Evolutionary conservation across 2,329 filamentous ascomycete species (phyloP).

Genomic region (Atkinsonella hypoxylon): DNA sequence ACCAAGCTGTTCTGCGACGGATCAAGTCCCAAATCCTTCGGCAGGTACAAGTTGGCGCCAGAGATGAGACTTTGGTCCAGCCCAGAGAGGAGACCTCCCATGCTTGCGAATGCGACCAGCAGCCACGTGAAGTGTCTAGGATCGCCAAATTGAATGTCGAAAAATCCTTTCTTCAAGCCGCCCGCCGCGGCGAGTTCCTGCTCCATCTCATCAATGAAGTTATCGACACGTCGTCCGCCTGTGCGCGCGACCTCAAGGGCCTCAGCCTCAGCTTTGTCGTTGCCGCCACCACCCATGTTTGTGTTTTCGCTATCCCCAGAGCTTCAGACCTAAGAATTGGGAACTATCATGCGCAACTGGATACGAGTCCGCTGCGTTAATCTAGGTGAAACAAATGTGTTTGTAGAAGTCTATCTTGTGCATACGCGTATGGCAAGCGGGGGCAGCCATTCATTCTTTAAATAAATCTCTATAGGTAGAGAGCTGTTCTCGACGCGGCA

Average conservation of each 20-base stretch:
- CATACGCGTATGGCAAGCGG: neutral
- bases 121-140: slow-evolving; percentile 55
- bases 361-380: no score
- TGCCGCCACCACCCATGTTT: slow-evolving; percentile 5
- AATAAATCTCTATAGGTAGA: neutral
- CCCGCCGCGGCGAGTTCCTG: slow-evolving; percentile 23
- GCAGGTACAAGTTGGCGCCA: slow-evolving; percentile 57
- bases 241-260: slow-evolving; percentile 25
- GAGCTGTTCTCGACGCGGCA: neutral
- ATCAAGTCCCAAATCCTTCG: slow-evolving; percentile 42
- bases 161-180: slow-evolving; percentile 27
- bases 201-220: slow-evolving; percentile 30
- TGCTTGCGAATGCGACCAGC: slow-evolving; percentile 59
- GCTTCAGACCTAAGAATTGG: neutral
- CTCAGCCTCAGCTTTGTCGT: slow-evolving; percentile 20
- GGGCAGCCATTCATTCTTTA: neutral
- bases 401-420: no score
- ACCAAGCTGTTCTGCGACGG: slow-evolving; percentile 50
- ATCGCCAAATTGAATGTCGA: slow-evolving; percentile 47
- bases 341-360: no score
- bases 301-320: neutral
- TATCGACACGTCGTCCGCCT: slow-evolving; percentile 23
- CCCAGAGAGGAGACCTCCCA: slow-evolving; percentile 61
- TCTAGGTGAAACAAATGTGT: no score
- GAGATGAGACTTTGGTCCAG: slow-evolving; percentile 63